Evolutionary conservation across 2,329 filamentous ascomycete species (phyloP), one percentile per base, ranked within the genome.

Genomic region (Ceratocystis eucalypticola): DNA sequence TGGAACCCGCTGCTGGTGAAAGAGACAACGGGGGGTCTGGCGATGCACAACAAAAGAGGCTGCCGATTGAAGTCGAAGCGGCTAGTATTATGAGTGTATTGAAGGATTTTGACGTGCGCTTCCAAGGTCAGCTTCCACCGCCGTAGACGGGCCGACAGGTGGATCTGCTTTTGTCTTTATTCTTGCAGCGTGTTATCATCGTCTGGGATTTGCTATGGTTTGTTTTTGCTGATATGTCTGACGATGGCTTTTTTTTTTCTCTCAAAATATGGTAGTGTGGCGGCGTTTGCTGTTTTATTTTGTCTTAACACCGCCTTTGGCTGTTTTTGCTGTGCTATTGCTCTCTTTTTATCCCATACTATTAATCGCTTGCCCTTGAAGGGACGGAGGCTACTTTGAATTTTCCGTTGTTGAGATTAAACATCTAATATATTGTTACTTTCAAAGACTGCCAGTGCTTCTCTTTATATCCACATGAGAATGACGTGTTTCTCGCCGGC

Each of bases 21-120:
- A 61, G 41, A 50, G 17, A 25, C 15, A 33, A 53, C 8, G 30
- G 17, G 20, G 53, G 30, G 17, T 61, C 30, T 30, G 69, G 45
- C 50, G 68, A 64, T 62, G 68, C 62, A 67, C 67, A 66, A 66
- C 70, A 65, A 70, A 76, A 62, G 10, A 78, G 78, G 66, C 80
- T 81, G 53, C 85, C 88, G 0, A 85, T 91, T 71, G 88, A 92
- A 73, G 88, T 92, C 17, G 88, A 92, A 75, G 88, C 88, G 5
- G 88, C 88, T 0, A 91, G 88, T 74, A 90, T 92, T 65, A 91
- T 92, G 88, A 87, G 87, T 53, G 88, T 91, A n/a, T 76, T 92
- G 68, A 89, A 88, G 74, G 86, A 88, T 69, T 92, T 92, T 75
- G 88, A 92, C 71, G 80, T 89, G 62, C 78, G 88, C 65, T 92